Conservation (phyloP, 495 filamentous ascomycete genomes). For the Lineolata rhizophorae region DNA sequence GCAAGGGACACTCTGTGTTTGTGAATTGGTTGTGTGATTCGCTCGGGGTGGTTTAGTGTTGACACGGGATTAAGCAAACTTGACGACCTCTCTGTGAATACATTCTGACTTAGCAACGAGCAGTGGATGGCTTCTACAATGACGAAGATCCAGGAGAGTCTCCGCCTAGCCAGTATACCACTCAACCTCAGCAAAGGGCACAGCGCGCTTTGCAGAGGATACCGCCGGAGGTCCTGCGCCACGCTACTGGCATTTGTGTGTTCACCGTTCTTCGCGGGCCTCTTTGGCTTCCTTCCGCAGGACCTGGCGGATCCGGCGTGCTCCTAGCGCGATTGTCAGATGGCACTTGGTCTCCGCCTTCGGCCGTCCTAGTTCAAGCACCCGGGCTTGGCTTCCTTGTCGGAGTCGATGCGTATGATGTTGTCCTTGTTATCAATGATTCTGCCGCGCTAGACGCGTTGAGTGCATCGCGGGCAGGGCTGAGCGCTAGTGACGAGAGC, state of each 20-base stretch:
- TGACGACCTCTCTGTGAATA: no score
- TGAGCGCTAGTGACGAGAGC: no score
- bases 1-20: no score
- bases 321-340: conserved; percentile 59
- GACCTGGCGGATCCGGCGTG: conserved; percentile 67
- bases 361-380: conserved; percentile 72
- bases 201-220: conserved; percentile 64
- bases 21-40: not conserved
- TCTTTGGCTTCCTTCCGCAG: conserved; percentile 81
- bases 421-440: conserved; percentile 75
- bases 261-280: no score
- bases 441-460: conserved; percentile 53
- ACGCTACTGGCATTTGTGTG: conserved; percentile 77
- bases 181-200: conserved; percentile 40
- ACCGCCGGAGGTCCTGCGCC: conserved; percentile 41
- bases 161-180: conserved; percentile 21
- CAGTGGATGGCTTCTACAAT: conserved; percentile 38
- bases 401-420: conserved; percentile 85
- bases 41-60: no score
- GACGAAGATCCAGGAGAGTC: no score
- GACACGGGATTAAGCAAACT: no score
- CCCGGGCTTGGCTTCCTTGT: conserved; percentile 71
- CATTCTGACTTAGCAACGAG: conserved; percentile 2
- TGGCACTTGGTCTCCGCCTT: conserved; percentile 74
- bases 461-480: no score